A percentile compares a stretch with the other conserved stretches of the same genome.
phyloP scores from a whole-genome alignment of 1,139 yeast genomes.

The Hemisphaericaspora subhashii region DNA sequence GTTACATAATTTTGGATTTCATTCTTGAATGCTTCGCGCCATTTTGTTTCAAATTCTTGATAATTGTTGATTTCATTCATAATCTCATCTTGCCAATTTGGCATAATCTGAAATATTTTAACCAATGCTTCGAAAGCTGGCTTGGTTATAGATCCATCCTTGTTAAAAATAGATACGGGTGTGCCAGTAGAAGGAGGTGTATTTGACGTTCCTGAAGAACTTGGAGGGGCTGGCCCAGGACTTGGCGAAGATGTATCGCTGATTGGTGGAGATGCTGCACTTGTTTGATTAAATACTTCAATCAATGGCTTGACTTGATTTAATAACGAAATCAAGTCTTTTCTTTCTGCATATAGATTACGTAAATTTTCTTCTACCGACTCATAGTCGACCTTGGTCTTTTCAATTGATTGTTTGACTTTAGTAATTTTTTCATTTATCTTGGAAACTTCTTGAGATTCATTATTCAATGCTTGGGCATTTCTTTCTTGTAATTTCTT shows the following conservation, averaged over 20 bases:
- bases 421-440: slow-evolving; percentile 17
- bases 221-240: slow-evolving; percentile 6
- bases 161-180: slow-evolving; percentile 24
- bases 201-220: not conserved
- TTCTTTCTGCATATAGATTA: slow-evolving; percentile 25
- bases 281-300: slow-evolving; percentile 27
- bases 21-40: slow-evolving; percentile 32
- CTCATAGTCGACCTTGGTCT: slow-evolving; percentile 20
- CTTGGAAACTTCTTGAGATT: slow-evolving; percentile 23
- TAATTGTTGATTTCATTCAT: slow-evolving; percentile 29
- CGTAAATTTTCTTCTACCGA: slow-evolving; percentile 27
- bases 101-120: slow-evolving; percentile 27
- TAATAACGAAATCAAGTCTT: slow-evolving; percentile 20
- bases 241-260: slow-evolving; percentile 10
- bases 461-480: slow-evolving; percentile 20
- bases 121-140: slow-evolving; percentile 28
- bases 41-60: slow-evolving; percentile 32
- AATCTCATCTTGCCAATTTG: slow-evolving; percentile 40
- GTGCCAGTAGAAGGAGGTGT: slow-evolving; percentile 5
- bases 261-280: slow-evolving; percentile 8
- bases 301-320: slow-evolving; percentile 28
- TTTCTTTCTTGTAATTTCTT: slow-evolving; percentile 29
- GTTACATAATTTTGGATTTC: slow-evolving; percentile 36
- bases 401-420: slow-evolving; percentile 11
- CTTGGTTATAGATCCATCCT: slow-evolving; percentile 33